Evolutionary conservation across 2,329 filamentous ascomycete genomes (phyloP).

Genomic region (Apiospora sp.): DNA sequence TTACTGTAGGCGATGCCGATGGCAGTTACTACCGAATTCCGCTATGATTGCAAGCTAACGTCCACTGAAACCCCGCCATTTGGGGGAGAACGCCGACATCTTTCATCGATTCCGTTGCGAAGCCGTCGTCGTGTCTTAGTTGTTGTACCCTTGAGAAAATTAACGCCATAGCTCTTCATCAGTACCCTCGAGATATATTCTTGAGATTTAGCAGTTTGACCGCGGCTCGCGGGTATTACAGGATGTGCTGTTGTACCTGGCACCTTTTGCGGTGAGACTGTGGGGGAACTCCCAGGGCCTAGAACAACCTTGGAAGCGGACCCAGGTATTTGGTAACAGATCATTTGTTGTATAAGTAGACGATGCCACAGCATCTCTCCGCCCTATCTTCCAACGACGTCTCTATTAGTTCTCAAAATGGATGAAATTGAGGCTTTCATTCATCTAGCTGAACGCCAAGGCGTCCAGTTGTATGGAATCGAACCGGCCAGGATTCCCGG

Average conservation of each 20-base stretch:
- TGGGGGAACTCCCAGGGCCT: neutral
- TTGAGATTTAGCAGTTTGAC: neutral
- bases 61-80: constrained; percentile 8
- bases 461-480: constrained; percentile 17
- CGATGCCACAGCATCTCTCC: neutral
- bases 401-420: neutral
- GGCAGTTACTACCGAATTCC: neutral
- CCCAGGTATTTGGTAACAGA: neutral
- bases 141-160: neutral
- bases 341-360: neutral
- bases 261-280: constrained; percentile 14
- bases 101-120: too few relatives aligned
- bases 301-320: neutral
- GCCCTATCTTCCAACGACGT: neutral
- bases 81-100: neutral
- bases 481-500: constrained; percentile 2
- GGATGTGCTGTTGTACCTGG: neutral
- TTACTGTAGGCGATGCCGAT: neutral
- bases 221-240: neutral
- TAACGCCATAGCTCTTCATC: neutral
- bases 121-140: neutral
- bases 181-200: too few relatives aligned
- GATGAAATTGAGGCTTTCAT: neutral
- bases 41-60: neutral
- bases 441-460: neutral